Conservation (phyloP, 306 rosid species). For the Lotus japonicus region DNA sequence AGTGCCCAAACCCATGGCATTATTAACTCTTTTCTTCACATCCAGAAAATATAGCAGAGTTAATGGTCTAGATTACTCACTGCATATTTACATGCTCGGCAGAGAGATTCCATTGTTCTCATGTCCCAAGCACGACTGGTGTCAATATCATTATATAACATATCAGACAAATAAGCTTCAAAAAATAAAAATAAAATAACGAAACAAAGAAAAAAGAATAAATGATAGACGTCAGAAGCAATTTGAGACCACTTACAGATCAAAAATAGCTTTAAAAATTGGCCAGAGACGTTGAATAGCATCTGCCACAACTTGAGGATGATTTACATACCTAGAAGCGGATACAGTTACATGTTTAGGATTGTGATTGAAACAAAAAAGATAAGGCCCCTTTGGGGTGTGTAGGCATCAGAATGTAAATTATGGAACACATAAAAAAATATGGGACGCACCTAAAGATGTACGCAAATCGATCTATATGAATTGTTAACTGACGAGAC, state of each 20-base stretch:
- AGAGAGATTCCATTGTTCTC: conserved; percentile 98
- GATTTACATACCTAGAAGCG: conserved; percentile 72
- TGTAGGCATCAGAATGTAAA: conserved; percentile 7
- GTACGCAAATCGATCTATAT: conserved; percentile 93
- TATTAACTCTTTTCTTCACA: conserved; percentile 14
- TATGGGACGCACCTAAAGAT: conserved; percentile 68
- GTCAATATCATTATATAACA: conserved; percentile 21
- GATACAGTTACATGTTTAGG: conserved; percentile 29
- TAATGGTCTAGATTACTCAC: conserved; percentile 48
- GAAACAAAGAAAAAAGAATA: background rate
- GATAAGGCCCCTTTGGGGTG: conserved; percentile 4
- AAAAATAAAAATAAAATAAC: background rate
- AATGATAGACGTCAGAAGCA: conserved; percentile 6
- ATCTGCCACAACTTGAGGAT: conserved; percentile 97
- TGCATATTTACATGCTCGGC: conserved; percentile 99
- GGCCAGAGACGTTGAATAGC: conserved; percentile 96
- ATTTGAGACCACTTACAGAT: conserved; percentile 57
- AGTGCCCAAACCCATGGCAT: background rate
- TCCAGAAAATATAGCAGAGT: background rate
- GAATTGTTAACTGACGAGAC: conserved; percentile 85
- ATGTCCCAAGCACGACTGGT: conserved; percentile 99
- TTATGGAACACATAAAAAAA: conserved; percentile 19
- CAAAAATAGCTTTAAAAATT: conserved; percentile 92
- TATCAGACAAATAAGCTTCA: conserved; percentile 12
- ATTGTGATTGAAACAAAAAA: background rate